Evolutionary conservation across 2,329 filamentous ascomycete species (phyloP), one percentile per base, ranked within the genome.

Genomic region (Aspergillus quadrilineatus): DNA sequence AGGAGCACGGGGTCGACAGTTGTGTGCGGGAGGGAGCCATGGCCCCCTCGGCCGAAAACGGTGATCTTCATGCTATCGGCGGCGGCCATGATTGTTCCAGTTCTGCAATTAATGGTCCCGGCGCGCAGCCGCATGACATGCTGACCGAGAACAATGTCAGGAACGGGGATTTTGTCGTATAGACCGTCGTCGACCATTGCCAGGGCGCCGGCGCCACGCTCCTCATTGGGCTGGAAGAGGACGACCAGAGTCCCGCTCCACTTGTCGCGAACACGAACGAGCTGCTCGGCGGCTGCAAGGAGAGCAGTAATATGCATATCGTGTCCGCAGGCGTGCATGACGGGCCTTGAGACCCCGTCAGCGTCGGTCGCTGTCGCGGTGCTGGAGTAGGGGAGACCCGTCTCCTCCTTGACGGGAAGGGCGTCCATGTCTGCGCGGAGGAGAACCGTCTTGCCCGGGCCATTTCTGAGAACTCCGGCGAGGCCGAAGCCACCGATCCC

Each of bases 141-240:
- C 46, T 79, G 82, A 0, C 82, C 84, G 1, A 87, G 70, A 17
- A 79, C 76, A 17, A 84, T 71, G 63, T 86, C 83, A 0, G 83
- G 83, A 3, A 79, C 65, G 0, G 83, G 82, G 6, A 85, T 64
- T 69, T 76, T 61, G 61, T 67, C 67, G 76, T 72, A 85, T 43
- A 86, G 71, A 0, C 84, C 83, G 62, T 83, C 83, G 42, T 82
- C 79, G 3, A 87, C 75, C 84, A 87, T 87, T 26, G 83, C 73
- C 69, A 80, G 79, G 0, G 87, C 87, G 0, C 87, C 87, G 0
- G 75, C 78, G 0, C 81, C 85, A 1, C 81, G 77, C 68, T 90
- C 87, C 67, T 89, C 87, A 1, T 82, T 81, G 0, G 87, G 87
- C 63, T 90, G 88, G 67, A 89, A 90, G 2, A 85, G 69, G 6